phyloP scores from a whole-genome alignment of 1,284 basidiomycete genomes.

The Fomitopsis pinicola region DNA sequence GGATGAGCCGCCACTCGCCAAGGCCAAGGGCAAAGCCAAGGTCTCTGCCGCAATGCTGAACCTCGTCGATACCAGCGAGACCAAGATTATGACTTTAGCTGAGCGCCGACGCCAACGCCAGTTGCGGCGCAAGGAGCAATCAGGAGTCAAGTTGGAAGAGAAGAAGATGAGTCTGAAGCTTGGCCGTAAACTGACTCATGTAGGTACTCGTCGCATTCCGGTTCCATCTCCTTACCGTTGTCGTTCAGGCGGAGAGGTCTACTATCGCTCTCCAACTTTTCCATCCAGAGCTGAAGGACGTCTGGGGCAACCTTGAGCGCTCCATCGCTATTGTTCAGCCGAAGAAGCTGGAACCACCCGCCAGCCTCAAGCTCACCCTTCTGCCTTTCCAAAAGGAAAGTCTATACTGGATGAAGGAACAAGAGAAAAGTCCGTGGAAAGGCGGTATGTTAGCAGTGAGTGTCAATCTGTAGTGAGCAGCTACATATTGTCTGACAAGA shows the following conservation, averaged over 20 bases:
- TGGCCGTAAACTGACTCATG: conserved; percentile 69
- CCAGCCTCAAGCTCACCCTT: conserved; percentile 69
- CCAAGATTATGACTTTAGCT: conserved; percentile 34
- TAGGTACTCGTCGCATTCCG: conserved; percentile 27
- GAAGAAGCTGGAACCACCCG: conserved; percentile 74
- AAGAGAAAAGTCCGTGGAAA: conserved; percentile 85
- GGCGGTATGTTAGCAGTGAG: conserved; percentile 92
- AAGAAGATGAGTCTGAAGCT: conserved; percentile 45
- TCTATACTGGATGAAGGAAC: conserved; percentile 93
- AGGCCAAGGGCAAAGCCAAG: conserved; percentile 17
- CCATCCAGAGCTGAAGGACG: conserved; percentile 76
- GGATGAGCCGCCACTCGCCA: conserved; percentile 32
- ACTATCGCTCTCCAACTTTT: conserved; percentile 58
- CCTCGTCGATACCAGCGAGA: conserved; percentile 15
- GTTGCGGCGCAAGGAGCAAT: conserved; percentile 11
- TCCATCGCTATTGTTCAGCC: conserved; percentile 65
- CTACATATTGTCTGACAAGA: background rate
- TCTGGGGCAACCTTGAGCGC: conserved; percentile 86
- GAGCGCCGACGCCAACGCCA: conserved; percentile 28
- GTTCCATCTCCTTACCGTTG: background rate
- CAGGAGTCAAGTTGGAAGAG: conserved; percentile 41
- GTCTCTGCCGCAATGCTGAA: conserved; percentile 4
- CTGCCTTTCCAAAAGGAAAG: conserved; percentile 90
- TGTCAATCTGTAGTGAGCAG: conserved; percentile 9
- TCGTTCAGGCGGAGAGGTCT: conserved; percentile 69